Base-by-base conservation (phyloP, 805 yeast genomes). In the Candida sphagnicola region DNA sequence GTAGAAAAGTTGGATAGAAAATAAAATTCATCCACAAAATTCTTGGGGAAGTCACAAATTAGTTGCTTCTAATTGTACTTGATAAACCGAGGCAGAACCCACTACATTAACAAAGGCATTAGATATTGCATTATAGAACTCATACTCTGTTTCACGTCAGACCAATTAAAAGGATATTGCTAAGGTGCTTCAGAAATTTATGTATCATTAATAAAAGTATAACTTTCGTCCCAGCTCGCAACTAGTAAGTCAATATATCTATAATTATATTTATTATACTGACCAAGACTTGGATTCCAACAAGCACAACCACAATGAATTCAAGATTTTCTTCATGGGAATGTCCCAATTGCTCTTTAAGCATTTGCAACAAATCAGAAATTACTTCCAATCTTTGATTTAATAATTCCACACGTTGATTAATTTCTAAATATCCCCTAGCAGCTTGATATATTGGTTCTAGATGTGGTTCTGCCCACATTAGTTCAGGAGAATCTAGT, bases 391-490 rank as follows among this genome's bases (percentile, higher is more conserved):
- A 65, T 47, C 99, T 74, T 57, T 93, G 96, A 56, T 93, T 93
- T 38, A 93, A 67, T 40, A 93, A 67, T 18, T 89, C 82, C 0
- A 91, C 98, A 34, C 99, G 70, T 62, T 91, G 98, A 56, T 90
- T 90, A 50, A 93, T 93, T 55, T 93, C 99, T 45, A 93, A 62
- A 60, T 91, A 91, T 1, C 97, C 96, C 58, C 98, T 78, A 2
- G 95, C 89, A 0, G 98, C 97, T 60, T 90, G 97, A 62, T 93
- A 93, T 38, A 91, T 89, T 1, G 99, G 99, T 57, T 93, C 99
- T 44, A 93, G 70, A 54, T 90, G 96, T 2, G 99, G 99, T 59
- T 93, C 98, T 0, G 97, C 80, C 99, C 99, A 93, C 96, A 93
- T 89, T 42, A 93, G 77, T 60, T 93, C 99, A 1, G 99, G 99